Percentiles rank a stretch among this genome's conserved stretches.
Conservation (phyloP, 805 yeast species). For the Teunomyces lycoperdinae region DNA sequence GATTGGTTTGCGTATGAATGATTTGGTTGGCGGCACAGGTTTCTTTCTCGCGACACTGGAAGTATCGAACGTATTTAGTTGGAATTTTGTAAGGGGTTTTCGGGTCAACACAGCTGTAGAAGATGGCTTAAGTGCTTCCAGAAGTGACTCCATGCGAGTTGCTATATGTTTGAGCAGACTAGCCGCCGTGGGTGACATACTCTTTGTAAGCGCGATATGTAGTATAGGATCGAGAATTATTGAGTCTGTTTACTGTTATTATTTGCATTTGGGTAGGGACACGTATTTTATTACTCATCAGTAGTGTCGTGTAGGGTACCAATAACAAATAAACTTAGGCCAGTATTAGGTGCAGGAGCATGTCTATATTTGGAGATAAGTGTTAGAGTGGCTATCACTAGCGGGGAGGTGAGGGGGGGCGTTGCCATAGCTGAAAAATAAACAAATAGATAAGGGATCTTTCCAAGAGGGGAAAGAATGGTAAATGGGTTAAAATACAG, state of each 20-base stretch:
- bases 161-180: slow-evolving; percentile 19
- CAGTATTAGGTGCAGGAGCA: neutral
- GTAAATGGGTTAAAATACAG: too few relatives aligned
- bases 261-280: neutral
- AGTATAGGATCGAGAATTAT: neutral
- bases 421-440: too few relatives aligned
- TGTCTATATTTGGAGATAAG: neutral
- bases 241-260: neutral
- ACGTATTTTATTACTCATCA: neutral
- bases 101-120: slow-evolving; percentile 3
- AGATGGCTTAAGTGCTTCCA: slow-evolving; percentile 6
- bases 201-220: neutral
- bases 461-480: too few relatives aligned
- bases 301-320: neutral
- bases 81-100: slow-evolving; percentile 15
- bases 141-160: slow-evolving; percentile 18
- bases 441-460: too few relatives aligned
- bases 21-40: neutral
- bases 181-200: slow-evolving; percentile 10
- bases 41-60: neutral
- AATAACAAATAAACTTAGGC: neutral
- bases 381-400: too few relatives aligned
- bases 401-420: too few relatives aligned
- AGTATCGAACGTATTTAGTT: slow-evolving; percentile 12
- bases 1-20: neutral